A percentile compares a stretch with the other conserved stretches of the same genome.
Conservation (phyloP, 768 basidiomycete genomes). For the Hypholoma sublateritium region DNA sequence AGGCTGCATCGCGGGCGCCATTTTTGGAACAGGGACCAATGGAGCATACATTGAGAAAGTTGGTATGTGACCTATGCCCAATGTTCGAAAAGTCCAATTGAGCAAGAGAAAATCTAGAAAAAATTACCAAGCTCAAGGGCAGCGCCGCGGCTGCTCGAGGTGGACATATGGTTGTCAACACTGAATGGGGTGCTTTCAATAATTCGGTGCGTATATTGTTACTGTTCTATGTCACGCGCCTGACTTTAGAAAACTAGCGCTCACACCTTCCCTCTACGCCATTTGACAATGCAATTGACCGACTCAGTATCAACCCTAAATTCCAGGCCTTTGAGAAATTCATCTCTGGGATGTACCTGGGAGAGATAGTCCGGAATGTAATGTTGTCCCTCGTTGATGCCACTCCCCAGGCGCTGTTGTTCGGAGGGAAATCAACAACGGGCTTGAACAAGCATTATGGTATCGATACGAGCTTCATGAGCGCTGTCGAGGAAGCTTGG, state of each 20-base stretch:
- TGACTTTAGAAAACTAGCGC: conserved; percentile 48
- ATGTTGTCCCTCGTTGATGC: conserved; percentile 82
- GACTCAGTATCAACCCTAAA: conserved; percentile 90
- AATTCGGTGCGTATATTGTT: conserved; percentile 64
- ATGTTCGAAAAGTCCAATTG: neutral
- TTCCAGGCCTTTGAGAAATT: conserved; percentile 98
- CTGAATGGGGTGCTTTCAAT: conserved; percentile 98
- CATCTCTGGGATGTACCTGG: conserved; percentile 98
- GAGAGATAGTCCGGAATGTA: conserved; percentile 88
- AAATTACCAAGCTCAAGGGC: conserved; percentile 81
- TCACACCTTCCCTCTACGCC: conserved; percentile 82
- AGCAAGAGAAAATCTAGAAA: conserved; percentile 36
- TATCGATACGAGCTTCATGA: conserved; percentile 91
- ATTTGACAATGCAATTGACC: conserved; percentile 90
- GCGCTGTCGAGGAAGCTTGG: conserved; percentile 79
- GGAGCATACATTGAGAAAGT: conserved; percentile 95
- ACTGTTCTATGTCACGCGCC: neutral
- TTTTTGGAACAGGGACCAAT: conserved; percentile 98
- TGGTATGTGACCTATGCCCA: conserved; percentile 29
- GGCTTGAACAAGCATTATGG: conserved; percentile 90
- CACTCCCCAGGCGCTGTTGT: conserved; percentile 68
- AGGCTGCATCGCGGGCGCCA: conserved; percentile 84
- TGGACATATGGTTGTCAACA: conserved; percentile 92
- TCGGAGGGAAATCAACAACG: conserved; percentile 73
- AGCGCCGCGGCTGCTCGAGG: conserved; percentile 56